Conservation (phyloP, 257 asterid genomes). For the Osmanthus fragrans region DNA sequence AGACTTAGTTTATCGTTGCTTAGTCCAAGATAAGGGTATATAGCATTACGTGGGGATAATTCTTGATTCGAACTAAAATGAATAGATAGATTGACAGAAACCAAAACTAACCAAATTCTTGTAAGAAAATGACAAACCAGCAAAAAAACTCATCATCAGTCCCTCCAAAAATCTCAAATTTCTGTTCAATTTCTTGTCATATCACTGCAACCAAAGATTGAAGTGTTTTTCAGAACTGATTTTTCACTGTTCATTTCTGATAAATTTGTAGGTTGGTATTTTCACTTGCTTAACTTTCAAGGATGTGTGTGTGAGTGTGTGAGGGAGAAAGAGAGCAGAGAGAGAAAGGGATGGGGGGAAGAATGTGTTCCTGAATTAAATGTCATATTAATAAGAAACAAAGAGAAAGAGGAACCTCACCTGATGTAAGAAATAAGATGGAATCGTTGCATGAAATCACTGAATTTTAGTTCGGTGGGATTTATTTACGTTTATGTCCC, state of each 20-base stretch:
- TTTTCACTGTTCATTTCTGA: constrained; percentile 37
- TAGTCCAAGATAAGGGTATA: too few species aligned
- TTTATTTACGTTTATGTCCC: constrained; percentile 26
- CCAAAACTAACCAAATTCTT: constrained; percentile 31
- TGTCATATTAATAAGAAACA: background rate
- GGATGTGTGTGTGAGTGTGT: constrained; percentile 3
- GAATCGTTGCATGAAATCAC: constrained; percentile 48
- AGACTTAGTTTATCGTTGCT: too few species aligned
- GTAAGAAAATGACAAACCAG: constrained; percentile 30
- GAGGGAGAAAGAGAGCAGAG: background rate
- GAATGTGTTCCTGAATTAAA: constrained; percentile 19
- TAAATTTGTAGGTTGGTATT: background rate
- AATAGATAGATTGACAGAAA: background rate
- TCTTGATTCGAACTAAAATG: background rate
- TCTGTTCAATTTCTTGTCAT: constrained; percentile 47
- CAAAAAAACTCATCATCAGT: constrained; percentile 31
- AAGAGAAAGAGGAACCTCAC: background rate
- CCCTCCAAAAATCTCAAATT: constrained; percentile 26
- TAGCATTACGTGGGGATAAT: too few species aligned
- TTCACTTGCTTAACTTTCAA: constrained; percentile 25
- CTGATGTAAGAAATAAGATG: constrained; percentile 35
- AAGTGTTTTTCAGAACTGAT: constrained; percentile 28
- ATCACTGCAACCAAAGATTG: constrained; percentile 32
- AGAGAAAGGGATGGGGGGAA: constrained; percentile 15
- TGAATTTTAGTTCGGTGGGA: constrained; percentile 4